These are phyloP conservation scores for Potentilla sterilis DNA, from an alignment of 306 rosid species.

Conservation along the genomic window DNA sequence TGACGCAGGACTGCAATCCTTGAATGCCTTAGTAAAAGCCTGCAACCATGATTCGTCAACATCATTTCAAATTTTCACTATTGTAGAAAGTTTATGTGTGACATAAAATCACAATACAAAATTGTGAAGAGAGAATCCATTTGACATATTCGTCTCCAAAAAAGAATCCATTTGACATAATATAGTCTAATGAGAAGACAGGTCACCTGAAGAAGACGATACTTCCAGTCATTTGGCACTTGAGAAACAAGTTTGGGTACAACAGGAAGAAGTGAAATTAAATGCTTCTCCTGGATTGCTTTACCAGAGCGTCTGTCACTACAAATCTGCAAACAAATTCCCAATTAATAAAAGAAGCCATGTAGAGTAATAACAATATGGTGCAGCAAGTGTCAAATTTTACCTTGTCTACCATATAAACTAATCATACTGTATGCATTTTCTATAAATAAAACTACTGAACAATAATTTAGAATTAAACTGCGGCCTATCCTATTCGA, in stretches of 20 bases:
- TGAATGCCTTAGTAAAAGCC: slow-evolving; percentile 76
- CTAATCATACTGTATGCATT: neutral
- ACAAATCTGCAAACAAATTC: slow-evolving; percentile 43
- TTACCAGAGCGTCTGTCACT: slow-evolving; percentile 43
- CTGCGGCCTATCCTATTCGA: too few relatives aligned
- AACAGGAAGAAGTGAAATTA: slow-evolving; percentile 67
- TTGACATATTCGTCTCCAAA: too few relatives aligned
- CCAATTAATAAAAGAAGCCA: slow-evolving; percentile 11
- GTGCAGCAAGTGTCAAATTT: neutral
- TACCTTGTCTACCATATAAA: neutral
- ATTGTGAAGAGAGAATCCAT: neutral
- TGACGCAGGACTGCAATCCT: slow-evolving; percentile 72
- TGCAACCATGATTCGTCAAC: slow-evolving; percentile 19
- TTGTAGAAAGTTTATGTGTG: slow-evolving; percentile 19
- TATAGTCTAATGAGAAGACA: neutral
- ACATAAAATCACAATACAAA: neutral
- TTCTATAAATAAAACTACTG: neutral
- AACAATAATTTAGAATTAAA: neutral
- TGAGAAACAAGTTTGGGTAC: slow-evolving; percentile 64
- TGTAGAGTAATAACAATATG: neutral
- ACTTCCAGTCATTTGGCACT: slow-evolving; percentile 49
- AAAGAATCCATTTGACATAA: neutral
- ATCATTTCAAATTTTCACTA: neutral
- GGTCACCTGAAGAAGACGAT: slow-evolving; percentile 80
- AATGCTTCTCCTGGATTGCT: slow-evolving; percentile 53